phyloP scores from a whole-genome alignment of 176 grass and related monocot genomes.

The Eragrostis nindensis region DNA sequence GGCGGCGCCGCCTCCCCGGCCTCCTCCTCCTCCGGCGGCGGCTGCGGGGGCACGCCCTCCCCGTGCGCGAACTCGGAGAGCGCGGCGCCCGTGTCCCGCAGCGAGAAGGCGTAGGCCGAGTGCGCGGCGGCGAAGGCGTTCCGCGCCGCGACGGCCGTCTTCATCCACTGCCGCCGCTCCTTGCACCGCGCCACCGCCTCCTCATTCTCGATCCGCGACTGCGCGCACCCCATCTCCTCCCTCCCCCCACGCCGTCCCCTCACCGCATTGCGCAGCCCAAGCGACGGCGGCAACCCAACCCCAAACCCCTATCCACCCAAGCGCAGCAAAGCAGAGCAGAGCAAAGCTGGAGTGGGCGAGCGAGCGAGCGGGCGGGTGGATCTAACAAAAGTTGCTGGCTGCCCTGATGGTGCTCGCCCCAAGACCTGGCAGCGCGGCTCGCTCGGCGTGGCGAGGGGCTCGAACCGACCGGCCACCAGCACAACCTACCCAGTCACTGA shows the following conservation, averaged over 20 bases:
- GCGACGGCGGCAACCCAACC: background rate
- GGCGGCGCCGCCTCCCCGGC: background rate
- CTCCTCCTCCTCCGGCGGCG: background rate
- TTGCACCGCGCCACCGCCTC: conserved; percentile 88
- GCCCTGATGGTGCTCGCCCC: conserved; percentile 28
- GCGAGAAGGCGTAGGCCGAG: conserved; percentile 70
- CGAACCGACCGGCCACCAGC: background rate
- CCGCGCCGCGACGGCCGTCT: conserved; percentile 66
- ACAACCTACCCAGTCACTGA: background rate
- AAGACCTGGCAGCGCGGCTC: conserved; percentile 36
- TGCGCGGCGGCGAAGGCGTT: conserved; percentile 90
- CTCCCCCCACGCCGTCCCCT: background rate
- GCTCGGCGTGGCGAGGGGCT: conserved; percentile 41
- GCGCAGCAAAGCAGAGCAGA: background rate
- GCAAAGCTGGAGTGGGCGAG: conserved; percentile 22
- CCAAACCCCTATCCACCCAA: background rate
- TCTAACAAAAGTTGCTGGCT: conserved; percentile 36
- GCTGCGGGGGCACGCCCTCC: conserved; percentile 47
- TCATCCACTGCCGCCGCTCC: conserved; percentile 84
- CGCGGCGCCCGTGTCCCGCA: conserved; percentile 81
- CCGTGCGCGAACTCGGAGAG: conserved; percentile 89
- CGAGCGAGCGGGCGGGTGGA: conserved; percentile 37
- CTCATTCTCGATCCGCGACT: conserved; percentile 95
- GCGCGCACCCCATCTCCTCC: conserved; percentile 80
- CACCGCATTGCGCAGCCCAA: conserved; percentile 48